A percentile compares a stretch with the other conserved stretches of the same genome.
These are phyloP conservation scores for Phytophthora idaei DNA, from an alignment of 352 stramenopile species.

Conservation along the genomic window DNA sequence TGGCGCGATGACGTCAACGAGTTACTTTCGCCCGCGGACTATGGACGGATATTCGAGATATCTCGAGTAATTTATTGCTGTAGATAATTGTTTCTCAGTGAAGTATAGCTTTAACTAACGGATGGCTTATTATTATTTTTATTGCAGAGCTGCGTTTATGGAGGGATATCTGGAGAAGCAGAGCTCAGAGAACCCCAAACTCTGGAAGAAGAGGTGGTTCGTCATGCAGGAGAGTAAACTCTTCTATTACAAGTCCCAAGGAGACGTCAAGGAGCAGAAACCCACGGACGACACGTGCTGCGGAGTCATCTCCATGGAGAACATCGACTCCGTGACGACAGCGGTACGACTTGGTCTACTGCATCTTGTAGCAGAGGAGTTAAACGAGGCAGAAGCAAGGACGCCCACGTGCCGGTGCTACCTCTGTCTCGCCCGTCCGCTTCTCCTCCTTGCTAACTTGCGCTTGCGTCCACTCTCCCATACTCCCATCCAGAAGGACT, in stretches of 20 bases:
- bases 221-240: slow-evolving; percentile 87
- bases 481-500: slow-evolving; percentile 69
- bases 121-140: background rate
- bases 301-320: slow-evolving; percentile 79
- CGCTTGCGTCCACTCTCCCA: slow-evolving; percentile 18
- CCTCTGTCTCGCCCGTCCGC: slow-evolving; percentile 19
- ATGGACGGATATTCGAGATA: slow-evolving; percentile 70
- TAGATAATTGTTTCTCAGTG: background rate
- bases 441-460: slow-evolving; percentile 34
- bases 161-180: slow-evolving; percentile 86
- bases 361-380: slow-evolving; percentile 13
- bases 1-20: slow-evolving; percentile 48
- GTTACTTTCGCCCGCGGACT: slow-evolving; percentile 65
- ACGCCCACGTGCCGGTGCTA: slow-evolving; percentile 5
- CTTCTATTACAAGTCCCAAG: slow-evolving; percentile 79
- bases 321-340: slow-evolving; percentile 85
- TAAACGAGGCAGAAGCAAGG: slow-evolving; percentile 1
- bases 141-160: slow-evolving; percentile 66
- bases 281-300: slow-evolving; percentile 64
- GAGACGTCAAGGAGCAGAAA: slow-evolving; percentile 64
- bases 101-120: background rate
- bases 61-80: slow-evolving; percentile 48
- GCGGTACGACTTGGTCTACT: slow-evolving; percentile 51
- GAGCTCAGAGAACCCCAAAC: slow-evolving; percentile 66
- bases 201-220: slow-evolving; percentile 86